Base-by-base conservation (phyloP, 2,329 filamentous ascomycete genomes). In the Beauveria asiatica region DNA sequence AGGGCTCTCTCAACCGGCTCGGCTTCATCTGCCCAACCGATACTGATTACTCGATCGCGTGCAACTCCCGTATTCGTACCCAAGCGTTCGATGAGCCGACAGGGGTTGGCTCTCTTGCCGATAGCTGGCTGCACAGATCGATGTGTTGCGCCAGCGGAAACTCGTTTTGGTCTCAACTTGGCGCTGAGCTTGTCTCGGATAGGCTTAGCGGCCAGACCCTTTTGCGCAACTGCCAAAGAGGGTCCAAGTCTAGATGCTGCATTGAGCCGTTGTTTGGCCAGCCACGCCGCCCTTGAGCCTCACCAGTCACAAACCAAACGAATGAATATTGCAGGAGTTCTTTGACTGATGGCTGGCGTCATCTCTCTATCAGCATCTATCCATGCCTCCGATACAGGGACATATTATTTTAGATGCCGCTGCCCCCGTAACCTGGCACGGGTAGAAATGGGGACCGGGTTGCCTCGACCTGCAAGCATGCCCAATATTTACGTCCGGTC, bases 41-140 rank as follows among this genome's bases (percentile, higher is more conserved):
- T 37, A 37, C 33, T 37, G 33, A 16, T 37, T 37, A 37, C 33
- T 37, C 33, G 49, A 54, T 60, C 50, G 57, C 50, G 57, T 60
- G 57, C 50, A 41, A 21, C 33, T 41, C n/a, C 50, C 57, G 57
- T 60, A 60, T 60, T 60, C 57, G 57, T 60, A 60, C 57, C 39
- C 39, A 46, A 48, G 27, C 25, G 33, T 37, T 37, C 33, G 33
- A 37, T 13, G 11, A 37, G 11, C 17, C 30, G 10, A 30, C n/a
- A 11, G 10, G 16, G 49, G 49, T 30, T 23, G 21, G 30, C 30
- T 25, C 33, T 37, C 33, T 53, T 49, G 19, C 50, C 44, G 57
- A 60, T 54, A 41, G 50, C 50, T 54, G 49, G 27, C 21, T 50
- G n/a, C 49, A 52, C 48, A 52, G 57, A 60, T 60, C 57, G 41